Base-by-base conservation (phyloP, 345 rosid genomes). In the Citrus trifoliata region DNA sequence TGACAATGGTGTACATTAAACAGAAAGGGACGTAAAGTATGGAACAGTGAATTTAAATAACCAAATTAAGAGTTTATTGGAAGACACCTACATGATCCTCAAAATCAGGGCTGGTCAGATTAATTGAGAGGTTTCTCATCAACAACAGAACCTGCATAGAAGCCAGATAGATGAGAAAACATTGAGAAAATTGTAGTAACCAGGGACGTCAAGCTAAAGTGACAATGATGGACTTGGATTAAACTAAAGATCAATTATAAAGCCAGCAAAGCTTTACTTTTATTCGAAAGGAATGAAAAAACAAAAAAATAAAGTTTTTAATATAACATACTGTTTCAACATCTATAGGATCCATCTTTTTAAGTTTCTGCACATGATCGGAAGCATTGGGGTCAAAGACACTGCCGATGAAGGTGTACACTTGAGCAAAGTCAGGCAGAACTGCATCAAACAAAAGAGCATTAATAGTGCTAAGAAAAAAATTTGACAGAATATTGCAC, bases 101-200 rank as follows among this genome's bases (percentile, higher is more conserved):
- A 61, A 93, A 95, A 81, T 91, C 93, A 14, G 98, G 97, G 68
- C 95, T 92, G 35, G 89, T 82, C 72, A 95, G 86, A 84, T 95
- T 95, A 85, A 93, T 88, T 58, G 98, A 89, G 69, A 95, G 96
- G 80, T 95, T 95, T 87, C 97, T 90, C 98, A 95, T 95, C 86
- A 93, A 78, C 83, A 95, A 81, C 74, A 95, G 81, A 79, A 90
- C 97, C 98, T 93, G 89, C 64, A 68, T 30, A 82, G 69, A 62
- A 48, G 71, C 75, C 74, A 68, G 80, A 80, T 65, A 79, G 33
- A 65, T 40, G 72, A 75, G 76, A 40, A 67, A 75, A 55, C 33
- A 67, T 12, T 40, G 3, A 70, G n/a, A 30, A 60, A 18, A 75
- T 14, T 24, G 24, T 73, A 24, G 80, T 12, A 42, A 16, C 5